Percentiles rank a stretch among this genome's conserved stretches.
Evolutionary conservation across 345 rosid species (phyloP).

Genomic region (Acer negundo): DNA sequence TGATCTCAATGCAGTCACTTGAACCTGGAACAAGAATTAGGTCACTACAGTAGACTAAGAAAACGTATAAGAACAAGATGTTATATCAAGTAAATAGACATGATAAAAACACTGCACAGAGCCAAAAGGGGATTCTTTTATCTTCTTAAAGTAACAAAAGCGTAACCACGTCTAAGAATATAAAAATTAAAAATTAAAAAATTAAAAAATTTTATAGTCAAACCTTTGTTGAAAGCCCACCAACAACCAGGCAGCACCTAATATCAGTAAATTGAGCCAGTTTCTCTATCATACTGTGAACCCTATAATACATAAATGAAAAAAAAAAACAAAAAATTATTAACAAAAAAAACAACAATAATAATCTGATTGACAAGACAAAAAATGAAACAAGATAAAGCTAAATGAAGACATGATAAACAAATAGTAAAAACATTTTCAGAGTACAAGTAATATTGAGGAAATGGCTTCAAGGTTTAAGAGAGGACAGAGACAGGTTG

Average conservation of each 20-base stretch:
- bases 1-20: slow-evolving; percentile 86
- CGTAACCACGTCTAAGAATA: neutral
- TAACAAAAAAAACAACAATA: neutral
- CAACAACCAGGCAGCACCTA: slow-evolving; percentile 87
- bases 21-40: slow-evolving; percentile 51
- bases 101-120: neutral
- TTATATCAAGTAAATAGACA: neutral
- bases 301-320: slow-evolving; percentile 48
- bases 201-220: slow-evolving; percentile 20
- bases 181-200: slow-evolving; percentile 20
- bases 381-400: no score
- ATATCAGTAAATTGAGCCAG: slow-evolving; percentile 88
- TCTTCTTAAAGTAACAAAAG: neutral
- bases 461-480: neutral
- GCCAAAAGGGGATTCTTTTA: neutral
- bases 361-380: neutral
- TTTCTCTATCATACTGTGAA: slow-evolving; percentile 91
- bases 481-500: no score
- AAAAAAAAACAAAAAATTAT: neutral
- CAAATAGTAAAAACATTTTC: neutral
- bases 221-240: slow-evolving; percentile 93
- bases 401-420: no score
- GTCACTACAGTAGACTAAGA: slow-evolving; percentile 5
- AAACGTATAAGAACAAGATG: neutral
- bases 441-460: neutral